phyloP scores from a whole-genome alignment of 257 asterid genomes.

The Penstemon barbatus region DNA sequence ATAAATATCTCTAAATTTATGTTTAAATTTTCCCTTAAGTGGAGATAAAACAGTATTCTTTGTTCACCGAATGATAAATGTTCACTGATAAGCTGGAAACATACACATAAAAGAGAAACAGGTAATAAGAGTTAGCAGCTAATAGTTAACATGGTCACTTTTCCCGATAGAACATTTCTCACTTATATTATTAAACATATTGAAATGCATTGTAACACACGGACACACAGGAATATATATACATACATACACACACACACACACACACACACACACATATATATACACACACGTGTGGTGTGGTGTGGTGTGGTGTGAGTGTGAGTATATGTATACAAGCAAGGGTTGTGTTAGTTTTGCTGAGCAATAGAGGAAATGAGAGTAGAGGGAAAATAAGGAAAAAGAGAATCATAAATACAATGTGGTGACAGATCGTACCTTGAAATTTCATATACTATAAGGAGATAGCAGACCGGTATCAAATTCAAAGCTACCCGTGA shows the following conservation, averaged over 20 bases:
- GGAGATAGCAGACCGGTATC: neutral
- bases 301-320: too few species aligned
- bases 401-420: neutral
- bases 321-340: too few species aligned
- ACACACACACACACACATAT: neutral
- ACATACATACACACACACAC: neutral
- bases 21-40: neutral
- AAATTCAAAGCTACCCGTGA: neutral
- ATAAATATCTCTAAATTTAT: neutral
- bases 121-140: neutral
- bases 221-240: neutral
- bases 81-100: neutral
- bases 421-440: too few species aligned
- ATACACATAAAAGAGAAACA: neutral
- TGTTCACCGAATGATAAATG: neutral
- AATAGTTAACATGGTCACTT: neutral
- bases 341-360: too few species aligned
- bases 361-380: too few species aligned
- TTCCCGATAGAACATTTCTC: neutral
- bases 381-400: neutral
- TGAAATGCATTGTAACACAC: neutral
- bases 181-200: neutral
- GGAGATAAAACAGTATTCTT: slow-evolving; percentile 1
- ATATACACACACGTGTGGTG: neutral
- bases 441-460: neutral